phyloP scores from a whole-genome alignment of 2,329 filamentous ascomycete species.

The Macroventuria anomochaeta region DNA sequence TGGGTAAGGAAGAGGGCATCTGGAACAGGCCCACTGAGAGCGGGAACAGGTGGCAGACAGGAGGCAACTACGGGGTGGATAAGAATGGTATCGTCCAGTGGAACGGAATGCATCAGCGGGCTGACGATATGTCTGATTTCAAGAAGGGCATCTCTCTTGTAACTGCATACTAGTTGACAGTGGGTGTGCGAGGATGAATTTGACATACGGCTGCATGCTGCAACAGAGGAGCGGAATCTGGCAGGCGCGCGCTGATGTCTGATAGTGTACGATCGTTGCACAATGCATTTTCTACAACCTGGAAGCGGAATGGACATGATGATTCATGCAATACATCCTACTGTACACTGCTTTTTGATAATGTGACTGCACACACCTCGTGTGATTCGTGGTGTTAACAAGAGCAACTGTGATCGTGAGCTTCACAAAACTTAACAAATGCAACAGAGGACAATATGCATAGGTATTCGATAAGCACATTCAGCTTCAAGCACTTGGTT shows the following conservation, averaged over 20 bases:
- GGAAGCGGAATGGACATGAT: too few species aligned
- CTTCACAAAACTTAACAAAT: not conserved
- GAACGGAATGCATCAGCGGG: constrained; percentile 55
- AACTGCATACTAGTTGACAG: constrained; percentile 2
- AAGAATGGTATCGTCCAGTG: constrained; percentile 60
- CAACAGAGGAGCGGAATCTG: not conserved
- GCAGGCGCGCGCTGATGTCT: not conserved
- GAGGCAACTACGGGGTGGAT: constrained; percentile 69
- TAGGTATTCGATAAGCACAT: not conserved
- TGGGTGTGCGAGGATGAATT: too few species aligned
- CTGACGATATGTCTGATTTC: constrained; percentile 64
- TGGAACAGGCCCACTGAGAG: constrained; percentile 70
- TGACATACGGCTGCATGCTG: not conserved
- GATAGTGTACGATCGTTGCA: not conserved
- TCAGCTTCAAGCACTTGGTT: not conserved
- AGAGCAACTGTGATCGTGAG: too few species aligned
- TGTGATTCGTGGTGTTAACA: too few species aligned
- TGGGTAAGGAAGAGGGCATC: constrained; percentile 69
- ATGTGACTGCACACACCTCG: too few species aligned
- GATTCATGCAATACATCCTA: too few species aligned
- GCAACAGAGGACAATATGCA: not conserved
- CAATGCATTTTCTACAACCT: not conserved
- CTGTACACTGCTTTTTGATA: too few species aligned
- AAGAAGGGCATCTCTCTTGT: constrained; percentile 52
- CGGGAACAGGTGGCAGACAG: constrained; percentile 72